Evolutionary conservation across 495 filamentous ascomycete species (phyloP).

Genomic region (Aspergillus affinis): DNA sequence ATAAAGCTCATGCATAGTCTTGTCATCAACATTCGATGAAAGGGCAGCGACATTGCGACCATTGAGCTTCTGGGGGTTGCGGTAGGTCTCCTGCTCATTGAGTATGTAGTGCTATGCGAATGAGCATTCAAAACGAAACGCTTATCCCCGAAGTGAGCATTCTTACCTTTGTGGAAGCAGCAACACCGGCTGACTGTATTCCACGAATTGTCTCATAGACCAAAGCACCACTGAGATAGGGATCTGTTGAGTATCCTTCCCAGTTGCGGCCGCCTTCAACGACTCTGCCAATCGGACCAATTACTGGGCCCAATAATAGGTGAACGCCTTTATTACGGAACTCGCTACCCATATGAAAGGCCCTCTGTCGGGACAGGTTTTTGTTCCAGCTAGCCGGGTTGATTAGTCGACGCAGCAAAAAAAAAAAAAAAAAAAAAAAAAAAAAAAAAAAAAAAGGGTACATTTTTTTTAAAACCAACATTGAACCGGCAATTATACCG

Average conservation of each 20-base stretch:
- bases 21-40: constrained; percentile 66
- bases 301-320: constrained; percentile 59
- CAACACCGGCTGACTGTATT: constrained; percentile 68
- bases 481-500: too few species aligned
- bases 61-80: constrained; percentile 31
- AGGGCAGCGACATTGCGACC: constrained; percentile 45
- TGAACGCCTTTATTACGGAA: constrained; percentile 57
- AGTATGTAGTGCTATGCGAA: constrained; percentile 59
- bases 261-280: constrained; percentile 81
- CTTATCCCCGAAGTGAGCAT: not conserved
- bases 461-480: too few species aligned
- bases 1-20: constrained; percentile 71
- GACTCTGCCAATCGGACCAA: constrained; percentile 73
- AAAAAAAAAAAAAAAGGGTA: too few species aligned
- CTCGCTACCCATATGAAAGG: constrained; percentile 53
- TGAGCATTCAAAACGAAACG: not conserved
- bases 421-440: too few species aligned
- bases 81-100: constrained; percentile 85
- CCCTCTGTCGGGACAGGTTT: constrained; percentile 48
- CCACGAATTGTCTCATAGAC: constrained; percentile 61
- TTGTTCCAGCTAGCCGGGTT: constrained; percentile 50
- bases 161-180: constrained; percentile 65
- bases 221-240: constrained; percentile 62
- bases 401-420: constrained; percentile 23
- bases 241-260: constrained; percentile 78